A percentile compares a stretch with the other conserved stretches of the same genome.
Evolutionary conservation across 768 basidiomycete species (phyloP).

Genomic region (Panaeolus cyanescens): DNA sequence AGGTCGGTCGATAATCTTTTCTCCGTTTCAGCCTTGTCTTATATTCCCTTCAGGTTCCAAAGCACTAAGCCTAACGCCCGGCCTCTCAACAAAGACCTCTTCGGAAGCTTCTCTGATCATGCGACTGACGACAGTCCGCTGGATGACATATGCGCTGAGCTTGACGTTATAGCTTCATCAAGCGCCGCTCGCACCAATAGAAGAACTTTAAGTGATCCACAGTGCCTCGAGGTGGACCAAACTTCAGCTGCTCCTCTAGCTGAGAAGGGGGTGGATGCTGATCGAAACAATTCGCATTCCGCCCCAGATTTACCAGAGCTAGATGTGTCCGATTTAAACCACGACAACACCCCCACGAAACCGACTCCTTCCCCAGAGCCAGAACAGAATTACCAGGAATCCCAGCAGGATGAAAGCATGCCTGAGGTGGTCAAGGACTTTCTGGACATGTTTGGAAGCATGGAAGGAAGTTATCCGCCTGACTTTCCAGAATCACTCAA

Average conservation of each 20-base stretch:
- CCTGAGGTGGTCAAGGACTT: constrained; percentile 44
- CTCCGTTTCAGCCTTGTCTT: neutral
- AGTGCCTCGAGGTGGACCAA: neutral
- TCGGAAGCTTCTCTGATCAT: neutral
- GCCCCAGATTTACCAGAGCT: neutral
- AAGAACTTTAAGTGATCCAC: neutral
- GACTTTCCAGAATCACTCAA: constrained; percentile 42
- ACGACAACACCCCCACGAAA: neutral
- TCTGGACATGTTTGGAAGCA: constrained; percentile 42
- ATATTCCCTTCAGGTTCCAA: neutral
- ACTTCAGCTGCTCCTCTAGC: neutral
- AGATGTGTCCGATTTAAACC: neutral
- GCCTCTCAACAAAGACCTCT: neutral
- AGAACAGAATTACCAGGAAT: neutral
- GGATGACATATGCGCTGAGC: neutral
- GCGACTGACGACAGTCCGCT: neutral
- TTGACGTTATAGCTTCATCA: neutral
- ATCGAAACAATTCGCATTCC: neutral
- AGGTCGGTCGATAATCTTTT: constrained; percentile 3
- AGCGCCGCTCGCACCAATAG: neutral
- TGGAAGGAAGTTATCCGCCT: constrained; percentile 40
- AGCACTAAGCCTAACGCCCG: neutral
- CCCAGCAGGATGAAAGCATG: constrained; percentile 16
- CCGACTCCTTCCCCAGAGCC: neutral
- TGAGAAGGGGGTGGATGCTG: neutral